Conservation (phyloP, 2,329 filamentous ascomycete species). For the Pseudogymnoascus sp. region DNA sequence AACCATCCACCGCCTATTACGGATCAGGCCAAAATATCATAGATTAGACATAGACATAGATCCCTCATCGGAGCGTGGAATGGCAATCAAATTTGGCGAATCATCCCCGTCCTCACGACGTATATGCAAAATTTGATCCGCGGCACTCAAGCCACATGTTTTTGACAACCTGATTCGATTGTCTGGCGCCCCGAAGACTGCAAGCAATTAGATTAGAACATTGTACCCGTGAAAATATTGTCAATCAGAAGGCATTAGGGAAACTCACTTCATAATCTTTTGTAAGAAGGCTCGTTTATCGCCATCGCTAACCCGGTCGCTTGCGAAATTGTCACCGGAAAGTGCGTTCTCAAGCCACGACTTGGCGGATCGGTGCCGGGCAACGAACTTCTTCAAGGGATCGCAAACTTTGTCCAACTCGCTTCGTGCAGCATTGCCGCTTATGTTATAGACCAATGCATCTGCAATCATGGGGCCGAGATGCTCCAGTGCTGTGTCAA, state of each 20-base stretch:
- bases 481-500: constrained; percentile 44
- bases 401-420: constrained; percentile 65
- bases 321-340: constrained; percentile 40
- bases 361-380: constrained; percentile 46
- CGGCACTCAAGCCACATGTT: constrained; percentile 67
- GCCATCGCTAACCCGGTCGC: constrained; percentile 46
- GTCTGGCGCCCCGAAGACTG: constrained; percentile 54
- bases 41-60: constrained; percentile 1
- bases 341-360: constrained; percentile 57
- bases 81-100: neutral
- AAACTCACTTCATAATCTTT: constrained; percentile 53
- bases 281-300: constrained; percentile 59
- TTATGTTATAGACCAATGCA: constrained; percentile 56
- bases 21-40: neutral
- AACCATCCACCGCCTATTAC: constrained; percentile 7
- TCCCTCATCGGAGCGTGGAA: constrained; percentile 4
- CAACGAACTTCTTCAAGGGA: constrained; percentile 60
- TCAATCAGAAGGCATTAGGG: neutral
- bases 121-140: constrained; percentile 51
- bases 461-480: constrained; percentile 54
- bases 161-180: constrained; percentile 58
- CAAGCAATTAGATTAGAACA: neutral
- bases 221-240: neutral
- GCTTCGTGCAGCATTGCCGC: constrained; percentile 59
- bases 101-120: constrained; percentile 34